Conservation (phyloP, 495 filamentous ascomycete genomes). For the Penicillium lagena region DNA sequence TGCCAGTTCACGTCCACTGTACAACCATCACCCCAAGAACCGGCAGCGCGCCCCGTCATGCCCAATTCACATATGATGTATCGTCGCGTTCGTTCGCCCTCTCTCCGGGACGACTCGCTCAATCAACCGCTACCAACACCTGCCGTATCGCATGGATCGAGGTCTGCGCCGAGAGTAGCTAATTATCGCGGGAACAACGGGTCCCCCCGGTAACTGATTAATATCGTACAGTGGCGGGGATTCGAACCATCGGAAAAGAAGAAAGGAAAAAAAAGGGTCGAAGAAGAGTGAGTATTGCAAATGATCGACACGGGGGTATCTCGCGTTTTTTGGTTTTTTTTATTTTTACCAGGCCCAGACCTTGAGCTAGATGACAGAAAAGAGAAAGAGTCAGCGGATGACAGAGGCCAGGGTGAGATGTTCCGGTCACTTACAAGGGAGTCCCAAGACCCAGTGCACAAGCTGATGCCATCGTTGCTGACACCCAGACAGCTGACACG, state of each 20-base stretch:
- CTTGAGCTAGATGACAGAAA: constrained; percentile 56
- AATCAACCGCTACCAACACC: constrained; percentile 16
- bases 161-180: constrained; percentile 23
- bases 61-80: constrained; percentile 16
- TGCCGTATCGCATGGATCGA: constrained; percentile 22
- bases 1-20: constrained; percentile 1
- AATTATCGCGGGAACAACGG: constrained; percentile 25
- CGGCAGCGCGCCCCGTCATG: constrained; percentile 14
- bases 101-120: constrained; percentile 13
- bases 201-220: constrained; percentile 29
- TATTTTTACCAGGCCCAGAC: constrained; percentile 68
- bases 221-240: constrained; percentile 42
- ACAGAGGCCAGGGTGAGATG: neutral
- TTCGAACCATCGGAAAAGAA: constrained; percentile 28
- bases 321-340: constrained; percentile 27
- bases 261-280: constrained; percentile 29
- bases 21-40: constrained; percentile 7
- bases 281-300: constrained; percentile 32
- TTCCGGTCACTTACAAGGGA: constrained; percentile 68
- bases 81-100: constrained; percentile 26
- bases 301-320: constrained; percentile 42
- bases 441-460: constrained; percentile 99
- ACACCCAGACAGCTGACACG: constrained; percentile 97
- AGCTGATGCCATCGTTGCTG: constrained; percentile 97
- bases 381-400: constrained; percentile 5